phyloP scores from a whole-genome alignment of 352 stramenopile genomes.

The Phytophthora uliginosa region DNA sequence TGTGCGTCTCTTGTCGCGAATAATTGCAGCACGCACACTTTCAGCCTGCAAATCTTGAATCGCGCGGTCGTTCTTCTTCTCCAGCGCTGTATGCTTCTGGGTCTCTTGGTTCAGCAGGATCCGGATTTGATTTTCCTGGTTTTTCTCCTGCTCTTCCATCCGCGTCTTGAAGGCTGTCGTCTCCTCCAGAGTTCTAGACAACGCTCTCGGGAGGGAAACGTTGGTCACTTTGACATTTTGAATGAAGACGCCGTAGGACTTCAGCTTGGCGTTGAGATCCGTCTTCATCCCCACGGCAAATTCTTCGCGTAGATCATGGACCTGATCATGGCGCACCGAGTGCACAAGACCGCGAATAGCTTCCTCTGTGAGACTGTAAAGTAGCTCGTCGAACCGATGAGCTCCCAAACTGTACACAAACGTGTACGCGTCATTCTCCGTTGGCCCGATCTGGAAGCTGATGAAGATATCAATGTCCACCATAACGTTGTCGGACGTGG shows the following conservation, averaged over 20 bases:
- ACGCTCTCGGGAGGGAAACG: slow-evolving; percentile 59
- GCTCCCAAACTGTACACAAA: slow-evolving; percentile 87
- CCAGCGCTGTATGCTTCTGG: slow-evolving; percentile 69
- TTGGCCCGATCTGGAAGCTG: slow-evolving; percentile 84
- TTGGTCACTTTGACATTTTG: slow-evolving; percentile 89
- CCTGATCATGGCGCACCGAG: slow-evolving; percentile 78
- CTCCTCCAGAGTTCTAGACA: slow-evolving; percentile 74
- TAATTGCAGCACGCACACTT: slow-evolving; percentile 70
- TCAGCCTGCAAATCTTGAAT: slow-evolving; percentile 73
- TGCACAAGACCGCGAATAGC: slow-evolving; percentile 77
- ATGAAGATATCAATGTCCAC: slow-evolving; percentile 86
- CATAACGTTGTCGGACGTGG: slow-evolving; percentile 87
- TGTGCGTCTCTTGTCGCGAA: slow-evolving; percentile 78
- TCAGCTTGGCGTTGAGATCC: slow-evolving; percentile 75
- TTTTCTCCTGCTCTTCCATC: slow-evolving; percentile 90
- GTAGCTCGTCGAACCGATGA: slow-evolving; percentile 78
- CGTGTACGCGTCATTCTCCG: slow-evolving; percentile 65
- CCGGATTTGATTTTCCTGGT: slow-evolving; percentile 83
- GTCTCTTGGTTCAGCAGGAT: slow-evolving; percentile 85
- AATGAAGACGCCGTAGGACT: slow-evolving; percentile 75
- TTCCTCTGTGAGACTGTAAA: slow-evolving; percentile 76
- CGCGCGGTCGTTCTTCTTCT: slow-evolving; percentile 81
- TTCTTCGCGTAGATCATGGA: slow-evolving; percentile 80
- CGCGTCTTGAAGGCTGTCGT: slow-evolving; percentile 85
- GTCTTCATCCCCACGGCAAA: slow-evolving; percentile 85